Conservation (phyloP, 1,284 basidiomycete species). For the Xanthoconium separans region DNA sequence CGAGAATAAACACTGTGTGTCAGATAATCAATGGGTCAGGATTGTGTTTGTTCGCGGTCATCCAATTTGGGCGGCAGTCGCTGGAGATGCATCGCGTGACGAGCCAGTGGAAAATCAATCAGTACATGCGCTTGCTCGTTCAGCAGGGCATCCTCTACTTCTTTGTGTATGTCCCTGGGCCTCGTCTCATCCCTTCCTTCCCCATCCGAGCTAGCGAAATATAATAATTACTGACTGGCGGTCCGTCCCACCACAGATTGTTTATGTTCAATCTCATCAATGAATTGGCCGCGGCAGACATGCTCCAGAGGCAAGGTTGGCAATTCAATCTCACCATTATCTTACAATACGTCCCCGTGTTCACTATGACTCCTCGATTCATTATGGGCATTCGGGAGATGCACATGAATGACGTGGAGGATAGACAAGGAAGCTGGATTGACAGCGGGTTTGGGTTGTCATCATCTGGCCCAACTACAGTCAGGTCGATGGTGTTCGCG, state of each 20-base stretch:
- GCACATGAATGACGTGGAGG: not conserved
- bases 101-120: not conserved
- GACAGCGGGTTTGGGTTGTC: too few species aligned
- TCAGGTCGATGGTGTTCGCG: constrained; percentile 1
- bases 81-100: not conserved
- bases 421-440: not conserved
- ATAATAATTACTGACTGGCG: not conserved
- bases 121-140: not conserved
- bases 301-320: not conserved
- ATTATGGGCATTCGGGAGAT: not conserved
- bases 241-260: not conserved
- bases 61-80: not conserved
- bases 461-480: too few species aligned
- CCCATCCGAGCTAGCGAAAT: not conserved
- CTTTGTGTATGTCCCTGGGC: not conserved
- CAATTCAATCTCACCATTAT: not conserved
- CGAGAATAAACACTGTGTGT: rapidly evolving
- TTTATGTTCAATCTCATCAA: not conserved
- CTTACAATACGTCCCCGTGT: not conserved
- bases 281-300: not conserved
- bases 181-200: too few species aligned
- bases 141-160: not conserved
- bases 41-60: not conserved
- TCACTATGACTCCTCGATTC: constrained; percentile 3
- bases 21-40: not conserved